phyloP scores from a whole-genome alignment of 768 basidiomycete species.

The Paxillus involutus region DNA sequence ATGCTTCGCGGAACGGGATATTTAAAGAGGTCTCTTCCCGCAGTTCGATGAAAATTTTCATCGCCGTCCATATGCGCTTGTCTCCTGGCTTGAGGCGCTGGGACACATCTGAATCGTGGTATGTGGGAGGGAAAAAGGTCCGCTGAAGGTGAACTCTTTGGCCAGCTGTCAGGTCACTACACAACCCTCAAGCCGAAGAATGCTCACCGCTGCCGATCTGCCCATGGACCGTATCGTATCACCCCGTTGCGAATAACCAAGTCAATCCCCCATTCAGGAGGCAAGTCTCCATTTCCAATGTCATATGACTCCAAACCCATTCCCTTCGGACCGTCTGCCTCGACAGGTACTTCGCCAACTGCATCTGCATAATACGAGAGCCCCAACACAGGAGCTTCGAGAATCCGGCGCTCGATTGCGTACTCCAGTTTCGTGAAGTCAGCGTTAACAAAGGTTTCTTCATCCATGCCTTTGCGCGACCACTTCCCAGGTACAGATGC shows the following conservation, averaged over 20 bases:
- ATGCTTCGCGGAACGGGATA: slow-evolving; percentile 89
- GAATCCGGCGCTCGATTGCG: slow-evolving; percentile 79
- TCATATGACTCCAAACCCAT: slow-evolving; percentile 52
- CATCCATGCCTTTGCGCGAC: slow-evolving; percentile 39
- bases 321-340: slow-evolving; percentile 27
- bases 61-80: slow-evolving; percentile 74
- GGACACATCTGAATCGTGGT: slow-evolving; percentile 59
- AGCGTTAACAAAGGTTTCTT: slow-evolving; percentile 52
- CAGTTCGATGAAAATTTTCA: slow-evolving; percentile 82
- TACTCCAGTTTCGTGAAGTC: slow-evolving; percentile 73
- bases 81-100: slow-evolving; percentile 71
- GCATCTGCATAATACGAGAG: slow-evolving; percentile 86
- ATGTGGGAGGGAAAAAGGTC: slow-evolving; percentile 81
- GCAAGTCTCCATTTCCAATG: slow-evolving; percentile 82
- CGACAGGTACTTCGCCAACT: slow-evolving; percentile 68
- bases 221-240: slow-evolving; percentile 92
- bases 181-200: neutral
- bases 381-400: slow-evolving; percentile 78
- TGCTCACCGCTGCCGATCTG: slow-evolving; percentile 83
- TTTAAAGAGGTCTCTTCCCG: slow-evolving; percentile 73
- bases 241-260: slow-evolving; percentile 73
- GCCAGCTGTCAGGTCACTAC: slow-evolving; percentile 3
- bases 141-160: slow-evolving; percentile 72
- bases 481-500: slow-evolving; percentile 5
- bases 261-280: slow-evolving; percentile 95